Base-by-base conservation (phyloP, 495 filamentous ascomycete species). In the Cudoniella acicularis region DNA sequence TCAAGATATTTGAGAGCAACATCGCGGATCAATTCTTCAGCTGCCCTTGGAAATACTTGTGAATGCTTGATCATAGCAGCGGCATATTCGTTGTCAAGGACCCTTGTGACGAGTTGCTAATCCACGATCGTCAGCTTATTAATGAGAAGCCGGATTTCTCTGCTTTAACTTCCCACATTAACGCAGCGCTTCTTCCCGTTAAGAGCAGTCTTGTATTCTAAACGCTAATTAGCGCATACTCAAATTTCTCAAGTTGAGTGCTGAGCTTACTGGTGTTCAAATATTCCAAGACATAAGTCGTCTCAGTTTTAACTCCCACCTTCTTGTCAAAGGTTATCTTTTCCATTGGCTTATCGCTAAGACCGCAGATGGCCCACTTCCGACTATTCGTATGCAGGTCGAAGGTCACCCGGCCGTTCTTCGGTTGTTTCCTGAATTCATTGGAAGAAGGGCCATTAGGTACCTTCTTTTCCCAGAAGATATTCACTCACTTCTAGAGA, bases 111-210 rank as follows among this genome's bases (percentile, higher is more conserved):
- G 26, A 16, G 25, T 40, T 60, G 57, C 57, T 51, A 60, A 10
- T 54, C 50, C 10, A 60, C 43, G 24, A 60, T 60, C 2, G 11
- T 49, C n/a, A 60, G 25, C 20, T 43, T 6, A 18, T 54, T 25
- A 2, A 45, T 45, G 11, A 51, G 50, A 41, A 53, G 52, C 56
- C 56, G 53, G 10, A 22, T 46, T 27, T 25, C 11, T 20, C 40
- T 10, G 23, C 18, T 17, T 17, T 21, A 4, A 8, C 22, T 3
- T 48, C 56, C 56, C 2, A 59, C 24, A n/a, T 59, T 59, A 17
- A 59, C 23, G 18, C 56, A 59, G 21, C 8, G 26, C 13, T 17
- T 27, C 13, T 22, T 43, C 6, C 1, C 2, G 16, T 58, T 48
- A 2, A 17, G 6, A 18, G 2, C 3, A 17, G 11, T 46, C n/a